Percentiles rank a stretch among this genome's conserved stretches.
These are phyloP conservation scores for Suillus spraguei DNA, from an alignment of 768 basidiomycete genomes.

Conservation along the genomic window DNA sequence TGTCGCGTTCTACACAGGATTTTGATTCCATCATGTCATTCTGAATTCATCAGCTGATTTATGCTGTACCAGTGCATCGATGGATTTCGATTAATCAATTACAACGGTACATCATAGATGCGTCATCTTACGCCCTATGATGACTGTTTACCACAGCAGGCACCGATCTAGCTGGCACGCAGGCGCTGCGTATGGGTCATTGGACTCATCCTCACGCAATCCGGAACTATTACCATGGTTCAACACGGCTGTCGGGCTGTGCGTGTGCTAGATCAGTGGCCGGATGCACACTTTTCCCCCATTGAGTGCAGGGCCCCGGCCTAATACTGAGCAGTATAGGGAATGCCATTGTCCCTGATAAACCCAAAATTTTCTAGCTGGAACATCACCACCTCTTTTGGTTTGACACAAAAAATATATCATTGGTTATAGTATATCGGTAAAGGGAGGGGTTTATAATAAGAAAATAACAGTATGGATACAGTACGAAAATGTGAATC, in stretches of 20 bases:
- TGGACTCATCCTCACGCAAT: neutral
- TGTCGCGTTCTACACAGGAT: neutral
- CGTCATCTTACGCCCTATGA: neutral
- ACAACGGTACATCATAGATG: neutral
- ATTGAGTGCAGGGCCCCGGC: slow-evolving; percentile 1
- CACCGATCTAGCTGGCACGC: neutral
- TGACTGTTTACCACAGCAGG: neutral
- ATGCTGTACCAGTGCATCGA: neutral
- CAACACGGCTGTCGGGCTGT: neutral
- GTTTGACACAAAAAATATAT: neutral
- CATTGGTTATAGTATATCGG: slow-evolving; percentile 1
- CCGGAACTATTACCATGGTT: neutral
- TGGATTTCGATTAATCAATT: neutral
- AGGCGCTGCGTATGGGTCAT: neutral
- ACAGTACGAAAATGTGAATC: neutral
- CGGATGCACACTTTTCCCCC: neutral
- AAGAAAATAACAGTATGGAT: slow-evolving; percentile 8
- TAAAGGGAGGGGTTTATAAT: neutral
- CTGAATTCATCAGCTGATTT: neutral
- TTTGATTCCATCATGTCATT: neutral
- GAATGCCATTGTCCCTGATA: neutral
- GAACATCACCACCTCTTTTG: neutral
- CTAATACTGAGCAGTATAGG: neutral
- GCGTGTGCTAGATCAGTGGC: neutral
- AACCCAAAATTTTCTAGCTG: neutral